A percentile compares a stretch with the other conserved stretches of the same genome.
phyloP scores from a whole-genome alignment of 225 moss, liverwort and hornwort species.

The Bryum argenteum region DNA sequence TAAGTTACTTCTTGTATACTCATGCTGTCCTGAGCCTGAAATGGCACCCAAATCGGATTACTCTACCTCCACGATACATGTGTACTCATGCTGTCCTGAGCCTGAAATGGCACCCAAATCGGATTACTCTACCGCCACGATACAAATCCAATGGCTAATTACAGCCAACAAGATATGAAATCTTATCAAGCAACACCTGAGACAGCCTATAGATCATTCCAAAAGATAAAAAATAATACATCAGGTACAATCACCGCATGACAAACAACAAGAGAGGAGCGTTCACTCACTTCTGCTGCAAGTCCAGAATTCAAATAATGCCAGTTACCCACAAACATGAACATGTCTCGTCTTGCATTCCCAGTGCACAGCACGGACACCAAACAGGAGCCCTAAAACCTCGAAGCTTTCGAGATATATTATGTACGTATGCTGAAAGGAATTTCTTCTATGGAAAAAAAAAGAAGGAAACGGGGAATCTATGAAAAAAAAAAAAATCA shows the following conservation, averaged over 20 bases:
- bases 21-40: no score
- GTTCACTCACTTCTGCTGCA: slow-evolving; percentile 24
- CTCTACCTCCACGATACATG: no score
- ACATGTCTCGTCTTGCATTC: slow-evolving; percentile 13
- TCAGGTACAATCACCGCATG: slow-evolving; percentile 35
- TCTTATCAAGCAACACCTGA: background rate
- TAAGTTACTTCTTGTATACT: no score
- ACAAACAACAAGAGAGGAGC: slow-evolving; percentile 17
- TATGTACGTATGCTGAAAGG: slow-evolving; percentile 24
- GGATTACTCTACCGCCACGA: no score
- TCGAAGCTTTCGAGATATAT: slow-evolving; percentile 20
- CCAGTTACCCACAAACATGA: slow-evolving; percentile 15
- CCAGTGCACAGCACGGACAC: background rate
- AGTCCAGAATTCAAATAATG: slow-evolving; percentile 27
- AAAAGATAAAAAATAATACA: slow-evolving; percentile 31
- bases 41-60: no score
- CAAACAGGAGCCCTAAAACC: slow-evolving; percentile 7
- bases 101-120: no score
- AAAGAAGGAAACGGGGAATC: background rate
- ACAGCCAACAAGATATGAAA: no score
- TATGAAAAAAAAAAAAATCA: slow-evolving; percentile 27
- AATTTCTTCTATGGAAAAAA: slow-evolving; percentile 18
- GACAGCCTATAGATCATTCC: slow-evolving; percentile 22
- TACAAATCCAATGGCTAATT: no score
- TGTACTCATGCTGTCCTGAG: no score